These are phyloP conservation scores for Phytophthora ramorum DNA, from an alignment of 352 stramenopile species.

Conservation along the genomic window DNA sequence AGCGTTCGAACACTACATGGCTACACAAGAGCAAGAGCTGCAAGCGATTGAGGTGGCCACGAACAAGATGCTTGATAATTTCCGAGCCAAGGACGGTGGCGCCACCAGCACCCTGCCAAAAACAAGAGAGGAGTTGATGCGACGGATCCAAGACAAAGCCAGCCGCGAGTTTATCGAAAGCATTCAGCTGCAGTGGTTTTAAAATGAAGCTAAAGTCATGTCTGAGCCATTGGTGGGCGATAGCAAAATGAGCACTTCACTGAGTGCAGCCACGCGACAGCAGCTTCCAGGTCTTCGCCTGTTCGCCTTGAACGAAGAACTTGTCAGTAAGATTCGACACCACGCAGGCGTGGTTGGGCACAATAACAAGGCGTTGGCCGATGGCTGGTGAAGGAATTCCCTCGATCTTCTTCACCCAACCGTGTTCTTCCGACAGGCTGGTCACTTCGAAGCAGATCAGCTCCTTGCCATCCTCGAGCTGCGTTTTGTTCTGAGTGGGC, in stretches of 20 bases:
- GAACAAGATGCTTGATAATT: slow-evolving; percentile 65
- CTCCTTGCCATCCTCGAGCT: slow-evolving; percentile 43
- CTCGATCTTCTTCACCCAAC: slow-evolving; percentile 68
- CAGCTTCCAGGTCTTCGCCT: slow-evolving; percentile 58
- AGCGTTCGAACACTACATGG: slow-evolving; percentile 69
- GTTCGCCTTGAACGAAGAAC: slow-evolving; percentile 60
- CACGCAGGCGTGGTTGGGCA: slow-evolving; percentile 76
- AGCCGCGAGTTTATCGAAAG: slow-evolving; percentile 31
- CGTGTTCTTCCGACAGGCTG: slow-evolving; percentile 80
- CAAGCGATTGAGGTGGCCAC: slow-evolving; percentile 58
- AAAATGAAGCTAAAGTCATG: slow-evolving; percentile 7
- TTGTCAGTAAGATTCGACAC: slow-evolving; percentile 72
- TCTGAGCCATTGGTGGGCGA: background rate
- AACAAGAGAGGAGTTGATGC: slow-evolving; percentile 38
- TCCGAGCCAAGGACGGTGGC: slow-evolving; percentile 47
- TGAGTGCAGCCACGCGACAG: slow-evolving; percentile 68
- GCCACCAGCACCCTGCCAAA: slow-evolving; percentile 40
- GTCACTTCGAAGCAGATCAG: slow-evolving; percentile 70
- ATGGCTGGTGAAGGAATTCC: slow-evolving; percentile 57
- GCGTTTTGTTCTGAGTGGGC: slow-evolving; percentile 48
- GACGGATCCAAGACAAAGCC: slow-evolving; percentile 24
- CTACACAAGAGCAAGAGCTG: slow-evolving; percentile 63
- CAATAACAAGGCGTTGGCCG: slow-evolving; percentile 62
- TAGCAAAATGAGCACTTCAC: slow-evolving; percentile 13
- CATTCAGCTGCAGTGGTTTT: slow-evolving; percentile 62